Percentiles rank a stretch among this genome's conserved stretches.
These are phyloP conservation scores for Umbelopsis vinacea DNA, from an alignment of 192 early-diverging fungal species.

Conservation along the genomic window DNA sequence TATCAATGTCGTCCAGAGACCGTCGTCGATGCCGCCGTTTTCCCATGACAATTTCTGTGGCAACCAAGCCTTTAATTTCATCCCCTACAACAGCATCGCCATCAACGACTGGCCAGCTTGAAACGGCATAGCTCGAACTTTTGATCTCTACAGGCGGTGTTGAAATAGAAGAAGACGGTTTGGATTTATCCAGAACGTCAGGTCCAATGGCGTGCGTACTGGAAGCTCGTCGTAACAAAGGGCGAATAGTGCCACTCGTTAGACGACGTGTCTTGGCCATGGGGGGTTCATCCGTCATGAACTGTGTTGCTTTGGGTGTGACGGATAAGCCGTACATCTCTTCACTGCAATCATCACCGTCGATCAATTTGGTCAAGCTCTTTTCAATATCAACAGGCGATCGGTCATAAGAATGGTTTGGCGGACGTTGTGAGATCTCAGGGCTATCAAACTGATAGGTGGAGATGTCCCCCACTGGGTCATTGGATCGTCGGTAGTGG, in stretches of 20 bases:
- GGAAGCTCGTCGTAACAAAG: conserved; percentile 18
- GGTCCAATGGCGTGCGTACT: conserved; percentile 11
- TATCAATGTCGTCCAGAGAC: conserved; percentile 5
- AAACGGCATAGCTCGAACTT: conserved; percentile 33
- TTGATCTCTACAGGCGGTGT: conserved; percentile 23
- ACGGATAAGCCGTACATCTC: conserved; percentile 17
- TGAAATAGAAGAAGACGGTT: neutral
- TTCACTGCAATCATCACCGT: conserved; percentile 14
- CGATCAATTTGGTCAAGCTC: neutral
- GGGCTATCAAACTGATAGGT: conserved; percentile 18
- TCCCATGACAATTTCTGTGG: conserved; percentile 54
- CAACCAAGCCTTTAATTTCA: conserved; percentile 41
- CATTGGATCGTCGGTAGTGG: conserved; percentile 8
- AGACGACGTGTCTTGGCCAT: neutral
- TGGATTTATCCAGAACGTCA: conserved; percentile 10
- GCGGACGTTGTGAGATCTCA: neutral
- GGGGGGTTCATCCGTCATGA: neutral
- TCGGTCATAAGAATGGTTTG: neutral
- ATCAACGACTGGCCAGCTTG: conserved; percentile 37
- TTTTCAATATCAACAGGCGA: neutral
- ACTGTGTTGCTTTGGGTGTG: conserved; percentile 5
- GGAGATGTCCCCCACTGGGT: conserved; percentile 8
- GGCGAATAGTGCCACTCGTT: conserved; percentile 22
- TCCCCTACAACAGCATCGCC: conserved; percentile 26
- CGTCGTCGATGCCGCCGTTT: conserved; percentile 37